phyloP scores from a whole-genome alignment of 306 rosid genomes.

The Geum urbanum region DNA sequence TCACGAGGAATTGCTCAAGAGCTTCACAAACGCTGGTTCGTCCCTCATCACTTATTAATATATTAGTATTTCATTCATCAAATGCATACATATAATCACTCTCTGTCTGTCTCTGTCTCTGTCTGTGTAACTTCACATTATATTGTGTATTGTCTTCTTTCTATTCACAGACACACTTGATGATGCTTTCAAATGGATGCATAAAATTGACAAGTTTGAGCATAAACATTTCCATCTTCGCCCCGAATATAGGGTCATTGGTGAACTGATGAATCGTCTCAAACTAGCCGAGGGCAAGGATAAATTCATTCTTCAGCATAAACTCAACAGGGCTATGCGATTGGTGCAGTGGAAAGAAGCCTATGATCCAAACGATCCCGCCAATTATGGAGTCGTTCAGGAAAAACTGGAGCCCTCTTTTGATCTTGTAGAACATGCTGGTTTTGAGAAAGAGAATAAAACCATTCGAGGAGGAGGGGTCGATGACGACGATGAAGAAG shows the following conservation, averaged over 20 bases:
- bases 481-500: slow-evolving; percentile 54
- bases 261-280: slow-evolving; percentile 13
- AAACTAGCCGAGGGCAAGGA: slow-evolving; percentile 78
- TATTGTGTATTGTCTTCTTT: neutral
- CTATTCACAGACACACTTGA: slow-evolving; percentile 55
- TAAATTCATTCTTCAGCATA: slow-evolving; percentile 68
- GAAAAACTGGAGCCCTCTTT: slow-evolving; percentile 41
- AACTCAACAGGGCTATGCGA: slow-evolving; percentile 80
- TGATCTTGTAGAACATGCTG: slow-evolving; percentile 48
- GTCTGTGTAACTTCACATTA: too few relatives aligned
- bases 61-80: too few relatives aligned
- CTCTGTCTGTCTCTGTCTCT: too few relatives aligned
- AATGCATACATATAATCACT: too few relatives aligned
- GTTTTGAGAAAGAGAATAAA: slow-evolving; percentile 47
- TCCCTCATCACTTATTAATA: too few relatives aligned
- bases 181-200: slow-evolving; percentile 79
- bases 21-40: too few relatives aligned
- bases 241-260: too few relatives aligned
- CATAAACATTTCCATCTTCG: slow-evolving; percentile 55
- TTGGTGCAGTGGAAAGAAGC: slow-evolving; percentile 84
- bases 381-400: slow-evolving; percentile 71
- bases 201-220: slow-evolving; percentile 73
- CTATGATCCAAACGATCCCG: slow-evolving; percentile 80
- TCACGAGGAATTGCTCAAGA: too few relatives aligned
- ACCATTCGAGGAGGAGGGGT: slow-evolving; percentile 28